Evolutionary conservation across 176 grass and related monocot genomes (phyloP).

Genomic region (Elymus sibiricus): DNA sequence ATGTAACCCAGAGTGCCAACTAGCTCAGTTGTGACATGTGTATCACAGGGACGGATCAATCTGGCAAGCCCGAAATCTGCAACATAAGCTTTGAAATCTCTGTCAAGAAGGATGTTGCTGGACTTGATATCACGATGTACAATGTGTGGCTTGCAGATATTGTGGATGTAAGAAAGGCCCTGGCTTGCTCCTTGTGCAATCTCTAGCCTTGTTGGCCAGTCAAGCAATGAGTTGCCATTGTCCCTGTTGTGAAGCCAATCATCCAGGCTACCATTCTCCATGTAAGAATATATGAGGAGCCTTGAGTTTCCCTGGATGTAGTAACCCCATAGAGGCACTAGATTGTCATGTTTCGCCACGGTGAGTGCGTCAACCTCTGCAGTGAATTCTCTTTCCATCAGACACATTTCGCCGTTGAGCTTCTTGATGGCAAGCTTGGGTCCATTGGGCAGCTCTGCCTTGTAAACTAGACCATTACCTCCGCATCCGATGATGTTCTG

Average conservation of each 20-base stretch:
- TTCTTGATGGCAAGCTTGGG: conserved; percentile 79
- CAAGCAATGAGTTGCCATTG: conserved; percentile 40
- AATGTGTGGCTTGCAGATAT: conserved; percentile 75
- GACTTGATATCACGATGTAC: conserved; percentile 90
- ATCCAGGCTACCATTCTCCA: conserved; percentile 95
- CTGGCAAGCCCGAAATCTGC: conserved; percentile 89
- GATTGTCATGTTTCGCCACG: conserved; percentile 72
- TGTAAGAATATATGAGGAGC: conserved; percentile 87
- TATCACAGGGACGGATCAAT: conserved; percentile 75
- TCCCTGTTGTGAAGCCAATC: conserved; percentile 82
- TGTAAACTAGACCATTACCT: conserved; percentile 84
- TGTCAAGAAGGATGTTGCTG: conserved; percentile 90
- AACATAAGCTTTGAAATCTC: conserved; percentile 69
- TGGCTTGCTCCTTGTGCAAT: conserved; percentile 67
- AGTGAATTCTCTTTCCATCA: conserved; percentile 81
- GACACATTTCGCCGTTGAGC: conserved; percentile 73
- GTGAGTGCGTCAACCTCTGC: conserved; percentile 84
- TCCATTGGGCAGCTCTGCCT: conserved; percentile 57
- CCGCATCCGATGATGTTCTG: conserved; percentile 84
- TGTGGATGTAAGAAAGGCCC: conserved; percentile 87
- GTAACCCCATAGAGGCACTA: conserved; percentile 74
- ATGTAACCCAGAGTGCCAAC: conserved; percentile 92
- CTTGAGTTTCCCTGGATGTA: conserved; percentile 65
- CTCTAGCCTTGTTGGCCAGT: conserved; percentile 72
- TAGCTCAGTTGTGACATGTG: conserved; percentile 86